Evolutionary conservation across 805 yeast species (phyloP).

Genomic region (Diddensiella transvaalensis): DNA sequence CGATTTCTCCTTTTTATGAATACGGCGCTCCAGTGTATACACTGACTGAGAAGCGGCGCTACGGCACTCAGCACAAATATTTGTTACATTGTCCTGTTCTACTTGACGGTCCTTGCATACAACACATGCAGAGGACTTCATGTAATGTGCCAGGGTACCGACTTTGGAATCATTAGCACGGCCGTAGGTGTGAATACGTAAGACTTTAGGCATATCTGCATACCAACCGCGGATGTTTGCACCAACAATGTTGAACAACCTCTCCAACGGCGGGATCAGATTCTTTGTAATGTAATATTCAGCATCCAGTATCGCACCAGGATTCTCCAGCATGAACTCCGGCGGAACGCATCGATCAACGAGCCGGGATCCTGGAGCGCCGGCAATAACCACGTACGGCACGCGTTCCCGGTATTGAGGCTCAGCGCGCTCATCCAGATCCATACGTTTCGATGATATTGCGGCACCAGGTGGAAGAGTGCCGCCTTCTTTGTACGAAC

Average conservation of each 20-base stretch:
- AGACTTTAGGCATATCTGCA: slow-evolving; percentile 52
- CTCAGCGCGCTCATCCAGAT: slow-evolving; percentile 64
- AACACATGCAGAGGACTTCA: slow-evolving; percentile 20
- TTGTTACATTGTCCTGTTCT: neutral
- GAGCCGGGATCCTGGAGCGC: slow-evolving; percentile 51
- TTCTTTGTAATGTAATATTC: slow-evolving; percentile 84
- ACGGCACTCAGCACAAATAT: slow-evolving; percentile 19
- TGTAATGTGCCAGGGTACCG: slow-evolving; percentile 16
- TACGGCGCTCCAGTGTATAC: slow-evolving; percentile 15
- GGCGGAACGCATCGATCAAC: slow-evolving; percentile 81
- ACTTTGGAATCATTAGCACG: slow-evolving; percentile 1
- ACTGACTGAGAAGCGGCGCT: slow-evolving; percentile 15
- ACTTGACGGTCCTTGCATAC: slow-evolving; percentile 16
- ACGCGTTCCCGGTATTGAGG: slow-evolving; percentile 90
- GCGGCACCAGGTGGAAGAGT: slow-evolving; percentile 90
- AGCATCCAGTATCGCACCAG: slow-evolving; percentile 54
- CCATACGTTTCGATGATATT: slow-evolving; percentile 60
- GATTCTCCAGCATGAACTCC: slow-evolving; percentile 53
- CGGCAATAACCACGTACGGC: slow-evolving; percentile 75
- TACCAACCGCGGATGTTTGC: slow-evolving; percentile 79
- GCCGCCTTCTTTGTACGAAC: slow-evolving; percentile 69
- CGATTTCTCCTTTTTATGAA: slow-evolving; percentile 17
- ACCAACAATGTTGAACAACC: slow-evolving; percentile 79
- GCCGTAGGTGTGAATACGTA: slow-evolving; percentile 15
- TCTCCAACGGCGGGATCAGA: slow-evolving; percentile 82